These are phyloP conservation scores for Crithidia fasciculata DNA, from an alignment of 208 protist genomes.

Conservation along the genomic window DNA sequence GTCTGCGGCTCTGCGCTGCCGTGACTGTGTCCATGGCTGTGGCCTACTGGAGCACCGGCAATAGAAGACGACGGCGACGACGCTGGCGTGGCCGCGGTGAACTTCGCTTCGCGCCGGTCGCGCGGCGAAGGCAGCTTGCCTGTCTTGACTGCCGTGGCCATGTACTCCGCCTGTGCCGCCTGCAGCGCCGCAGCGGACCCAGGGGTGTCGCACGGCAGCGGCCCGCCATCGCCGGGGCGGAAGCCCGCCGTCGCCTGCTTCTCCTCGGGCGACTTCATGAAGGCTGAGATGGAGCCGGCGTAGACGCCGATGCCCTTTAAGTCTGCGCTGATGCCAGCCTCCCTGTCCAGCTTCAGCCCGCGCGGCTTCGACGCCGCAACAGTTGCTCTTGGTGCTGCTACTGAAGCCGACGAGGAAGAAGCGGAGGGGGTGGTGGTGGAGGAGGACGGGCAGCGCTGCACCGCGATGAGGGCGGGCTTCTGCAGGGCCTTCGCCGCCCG, in stretches of 20 bases:
- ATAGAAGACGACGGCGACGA: neutral
- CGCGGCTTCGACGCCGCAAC: conserved; percentile 18
- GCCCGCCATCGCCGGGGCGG: conserved; percentile 7
- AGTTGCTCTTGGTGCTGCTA: conserved; percentile 7
- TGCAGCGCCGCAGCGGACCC: conserved; percentile 47
- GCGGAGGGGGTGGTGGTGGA: neutral
- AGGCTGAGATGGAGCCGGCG: conserved; percentile 84
- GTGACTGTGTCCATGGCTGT: neutral
- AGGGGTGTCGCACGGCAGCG: conserved; percentile 68
- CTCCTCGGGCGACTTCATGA: conserved; percentile 65
- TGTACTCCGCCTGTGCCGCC: conserved; percentile 58
- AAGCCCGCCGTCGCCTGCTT: conserved; percentile 27
- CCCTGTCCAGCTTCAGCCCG: conserved; percentile 35
- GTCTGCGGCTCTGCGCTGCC: neutral
- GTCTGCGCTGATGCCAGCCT: conserved; percentile 68
- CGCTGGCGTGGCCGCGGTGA: neutral
- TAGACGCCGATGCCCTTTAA: conserved; percentile 76
- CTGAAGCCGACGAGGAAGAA: neutral
- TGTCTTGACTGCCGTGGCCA: conserved; percentile 62
- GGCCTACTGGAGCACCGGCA: neutral
- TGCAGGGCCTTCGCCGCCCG: neutral
- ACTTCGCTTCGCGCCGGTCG: neutral
- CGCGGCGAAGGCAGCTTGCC: conserved; percentile 69
- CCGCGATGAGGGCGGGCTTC: neutral
- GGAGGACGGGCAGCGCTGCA: conserved; percentile 12